Base-by-base conservation (phyloP, 148 eudicot species). In the Nyssa sinensis region DNA sequence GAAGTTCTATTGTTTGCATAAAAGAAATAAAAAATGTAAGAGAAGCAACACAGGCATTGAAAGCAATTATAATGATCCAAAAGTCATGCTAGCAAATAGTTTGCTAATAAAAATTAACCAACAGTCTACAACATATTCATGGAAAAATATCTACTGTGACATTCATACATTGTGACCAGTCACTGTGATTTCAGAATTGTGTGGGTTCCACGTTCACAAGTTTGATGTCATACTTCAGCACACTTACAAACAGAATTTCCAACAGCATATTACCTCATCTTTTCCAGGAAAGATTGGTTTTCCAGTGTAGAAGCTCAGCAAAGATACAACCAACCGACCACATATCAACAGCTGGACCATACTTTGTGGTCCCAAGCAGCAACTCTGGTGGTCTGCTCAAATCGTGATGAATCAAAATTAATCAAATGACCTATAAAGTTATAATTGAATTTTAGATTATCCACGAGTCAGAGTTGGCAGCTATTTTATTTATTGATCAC, bases 331-430 rank as follows among this genome's bases (percentile, higher is more conserved):
- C 98, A 75, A 88, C 97, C 51, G 98, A 94, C 98, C 97, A 94
- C 98, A 93, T 89, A 87, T 93, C 98, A 78, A 94, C 98, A 77
- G 98, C 94, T 64, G 97, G 94, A 64, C 98, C 98, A 85, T 94
- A 94, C 81, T 87, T 87, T n/a, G 97, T 94, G 73, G 93, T 83
- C 41, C 98, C 98, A 78, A 94, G 94, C 59, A 94, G 84, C 89
- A 94, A 75, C 72, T 94, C 98, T n/a, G 98, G 98, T 76, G 98
- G 97, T 85, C 98, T 93, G 81, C 28, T 58, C 67, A 64, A 81
- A 69, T 79, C 24, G 68, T 66, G 0, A 58, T 62, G 13, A 62
- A 59, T 53, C 34, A 24, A 30, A 30, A 66, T 49, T 32, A 64
- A 23, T 5, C 41, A 17, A 73, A 65, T 53, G 10, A 7, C 25